phyloP scores from a whole-genome alignment of 805 yeast species.

The Diddensiella transvaalensis region DNA sequence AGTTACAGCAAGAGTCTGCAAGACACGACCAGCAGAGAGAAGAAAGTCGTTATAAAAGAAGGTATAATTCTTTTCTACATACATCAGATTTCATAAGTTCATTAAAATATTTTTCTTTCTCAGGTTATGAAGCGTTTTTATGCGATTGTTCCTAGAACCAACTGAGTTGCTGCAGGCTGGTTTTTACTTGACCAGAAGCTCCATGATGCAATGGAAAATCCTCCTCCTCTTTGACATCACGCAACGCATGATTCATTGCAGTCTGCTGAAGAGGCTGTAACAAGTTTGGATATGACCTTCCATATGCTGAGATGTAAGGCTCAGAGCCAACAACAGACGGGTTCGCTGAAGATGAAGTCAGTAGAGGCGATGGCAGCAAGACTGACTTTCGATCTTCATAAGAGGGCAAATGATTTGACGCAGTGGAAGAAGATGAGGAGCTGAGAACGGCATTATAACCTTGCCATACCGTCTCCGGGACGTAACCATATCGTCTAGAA shows the following conservation, averaged over 20 bases:
- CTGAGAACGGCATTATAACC: not conserved
- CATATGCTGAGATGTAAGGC: slow-evolving; percentile 5
- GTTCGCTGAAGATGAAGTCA: not conserved
- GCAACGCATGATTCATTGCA: not conserved
- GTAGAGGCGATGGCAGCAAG: slow-evolving; percentile 19
- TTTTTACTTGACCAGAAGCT: not conserved
- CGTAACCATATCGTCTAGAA: not conserved
- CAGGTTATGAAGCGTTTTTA: too few species aligned
- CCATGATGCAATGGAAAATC: not conserved
- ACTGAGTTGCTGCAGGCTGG: not conserved
- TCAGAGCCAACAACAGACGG: slow-evolving; percentile 2
- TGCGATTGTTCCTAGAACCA: not conserved
- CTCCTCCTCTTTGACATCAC: slow-evolving; percentile 17
- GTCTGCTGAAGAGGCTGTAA: slow-evolving; percentile 3
- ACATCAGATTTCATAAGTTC: not conserved
- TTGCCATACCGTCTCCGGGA: not conserved
- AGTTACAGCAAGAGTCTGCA: too few species aligned
- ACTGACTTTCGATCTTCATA: slow-evolving; percentile 15
- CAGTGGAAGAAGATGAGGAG: not conserved
- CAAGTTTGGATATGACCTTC: not conserved
- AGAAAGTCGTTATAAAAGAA: too few species aligned
- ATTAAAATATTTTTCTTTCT: too few species aligned
- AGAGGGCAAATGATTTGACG: not conserved
- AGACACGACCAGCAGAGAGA: too few species aligned
- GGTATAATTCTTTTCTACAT: not conserved